These are phyloP conservation scores for Lodderomyces theae DNA, from an alignment of 1,139 yeast species.

Conservation along the genomic window DNA sequence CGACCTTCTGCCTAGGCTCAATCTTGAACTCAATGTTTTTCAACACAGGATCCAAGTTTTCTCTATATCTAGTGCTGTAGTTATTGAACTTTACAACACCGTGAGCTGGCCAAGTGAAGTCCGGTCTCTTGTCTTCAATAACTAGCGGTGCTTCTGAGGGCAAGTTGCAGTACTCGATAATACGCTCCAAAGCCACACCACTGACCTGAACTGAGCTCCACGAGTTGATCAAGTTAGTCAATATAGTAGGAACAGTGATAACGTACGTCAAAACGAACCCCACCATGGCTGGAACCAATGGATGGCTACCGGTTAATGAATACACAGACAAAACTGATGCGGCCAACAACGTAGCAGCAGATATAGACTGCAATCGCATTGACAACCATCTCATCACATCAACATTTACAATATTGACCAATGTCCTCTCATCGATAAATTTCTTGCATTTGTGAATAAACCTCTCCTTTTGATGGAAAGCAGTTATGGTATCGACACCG, in stretches of 20 bases:
- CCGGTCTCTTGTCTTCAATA: constrained; percentile 55
- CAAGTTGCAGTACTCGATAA: constrained; percentile 60
- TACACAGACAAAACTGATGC: constrained; percentile 51
- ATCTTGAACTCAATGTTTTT: constrained; percentile 48
- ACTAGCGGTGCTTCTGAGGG: constrained; percentile 42
- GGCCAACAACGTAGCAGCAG: constrained; percentile 45
- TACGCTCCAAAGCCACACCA: constrained; percentile 80
- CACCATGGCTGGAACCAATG: constrained; percentile 58
- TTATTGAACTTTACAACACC: constrained; percentile 55
- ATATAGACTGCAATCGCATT: constrained; percentile 56
- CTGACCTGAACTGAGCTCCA: constrained; percentile 73
- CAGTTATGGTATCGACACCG: constrained; percentile 70
- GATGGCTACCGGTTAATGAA: constrained; percentile 18
- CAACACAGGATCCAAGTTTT: constrained; percentile 70
- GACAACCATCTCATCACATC: constrained; percentile 75
- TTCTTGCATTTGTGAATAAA: constrained; percentile 34
- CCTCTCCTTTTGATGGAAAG: constrained; percentile 49
- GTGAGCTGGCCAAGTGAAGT: constrained; percentile 41
- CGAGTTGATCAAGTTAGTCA: constrained; percentile 48
- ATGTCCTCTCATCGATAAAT: constrained; percentile 28
- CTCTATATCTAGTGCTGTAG: constrained; percentile 67
- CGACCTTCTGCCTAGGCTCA: constrained; percentile 62
- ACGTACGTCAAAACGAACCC: constrained; percentile 70
- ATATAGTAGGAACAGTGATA: constrained; percentile 45
- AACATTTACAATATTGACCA: constrained; percentile 47